Evolutionary conservation across 163 green algal species (phyloP).

Genomic region (Prototheca cutis): DNA sequence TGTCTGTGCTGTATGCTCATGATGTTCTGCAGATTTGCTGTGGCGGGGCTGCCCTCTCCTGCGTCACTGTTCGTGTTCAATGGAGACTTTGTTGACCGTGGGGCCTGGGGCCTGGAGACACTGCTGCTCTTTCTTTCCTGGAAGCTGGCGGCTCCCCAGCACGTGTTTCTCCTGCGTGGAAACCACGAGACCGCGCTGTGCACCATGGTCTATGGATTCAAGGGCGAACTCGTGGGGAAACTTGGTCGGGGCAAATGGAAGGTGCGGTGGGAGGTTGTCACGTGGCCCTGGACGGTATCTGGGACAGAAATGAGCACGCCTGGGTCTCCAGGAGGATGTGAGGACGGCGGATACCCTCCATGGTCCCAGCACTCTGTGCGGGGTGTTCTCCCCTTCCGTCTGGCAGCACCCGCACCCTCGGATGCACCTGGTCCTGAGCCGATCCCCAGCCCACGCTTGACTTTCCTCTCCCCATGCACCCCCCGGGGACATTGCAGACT

Average conservation of each 20-base stretch:
- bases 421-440: no score
- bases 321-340: background rate
- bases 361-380: no score
- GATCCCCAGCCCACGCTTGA: no score
- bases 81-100: conserved; percentile 94
- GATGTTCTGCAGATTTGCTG: conserved; percentile 4
- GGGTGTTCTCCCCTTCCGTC: no score
- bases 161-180: conserved; percentile 72
- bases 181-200: conserved; percentile 92
- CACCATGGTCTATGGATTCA: conserved; percentile 88
- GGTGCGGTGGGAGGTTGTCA: conserved; percentile 15
- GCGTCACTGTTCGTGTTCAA: conserved; percentile 12
- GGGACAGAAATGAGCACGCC: no score
- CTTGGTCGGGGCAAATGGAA: conserved; percentile 43
- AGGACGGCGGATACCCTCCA: no score
- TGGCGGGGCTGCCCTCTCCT: conserved; percentile 44
- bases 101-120: conserved; percentile 86
- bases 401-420: no score
- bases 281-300: background rate
- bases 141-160: conserved; percentile 58
- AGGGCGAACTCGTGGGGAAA: conserved; percentile 73
- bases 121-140: conserved; percentile 61
- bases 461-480: background rate
- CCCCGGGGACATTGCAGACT: no score
- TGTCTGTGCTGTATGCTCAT: no score